These are phyloP conservation scores for Colletotrichum sp. DNA, from an alignment of 2,329 filamentous ascomycete species.

Conservation along the genomic window DNA sequence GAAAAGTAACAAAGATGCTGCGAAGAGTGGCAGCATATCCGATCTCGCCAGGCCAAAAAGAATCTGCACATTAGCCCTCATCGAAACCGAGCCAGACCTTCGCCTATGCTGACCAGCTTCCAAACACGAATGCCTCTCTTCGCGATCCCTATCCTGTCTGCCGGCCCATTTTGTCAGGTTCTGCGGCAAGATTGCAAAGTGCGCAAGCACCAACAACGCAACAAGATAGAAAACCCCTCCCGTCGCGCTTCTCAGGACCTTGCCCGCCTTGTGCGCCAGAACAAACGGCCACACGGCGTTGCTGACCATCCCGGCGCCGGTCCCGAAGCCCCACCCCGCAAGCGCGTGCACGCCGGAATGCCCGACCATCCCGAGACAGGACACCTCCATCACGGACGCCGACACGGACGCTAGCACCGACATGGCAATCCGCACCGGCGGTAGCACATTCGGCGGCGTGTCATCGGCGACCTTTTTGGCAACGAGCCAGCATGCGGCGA, in stretches of 20 bases:
- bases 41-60: conserved; percentile 22
- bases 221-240: conserved; percentile 30
- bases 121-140: conserved; percentile 1
- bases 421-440: conserved; percentile 31
- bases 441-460: conserved; percentile 37
- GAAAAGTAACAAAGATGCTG: conserved; percentile 26
- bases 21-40: conserved; percentile 30
- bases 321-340: conserved; percentile 39
- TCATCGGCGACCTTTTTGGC: conserved; percentile 28
- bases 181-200: conserved; percentile 32
- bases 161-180: neutral
- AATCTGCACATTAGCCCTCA: conserved; percentile 21
- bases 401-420: conserved; percentile 31
- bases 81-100: neutral
- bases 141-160: conserved; percentile 17
- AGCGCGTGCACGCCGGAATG: conserved; percentile 34
- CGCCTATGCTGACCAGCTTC: neutral
- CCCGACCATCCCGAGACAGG: conserved; percentile 32
- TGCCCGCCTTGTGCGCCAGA: conserved; percentile 29
- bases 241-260: conserved; percentile 31
- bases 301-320: conserved; percentile 31
- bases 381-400: conserved; percentile 35
- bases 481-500: conserved; percentile 31
- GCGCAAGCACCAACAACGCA: conserved; percentile 28
- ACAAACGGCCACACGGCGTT: conserved; percentile 33